A percentile compares a stretch with the other conserved stretches of the same genome.
Evolutionary conservation across 345 rosid genomes (phyloP).

Genomic region (Pugionium dolabratum): DNA sequence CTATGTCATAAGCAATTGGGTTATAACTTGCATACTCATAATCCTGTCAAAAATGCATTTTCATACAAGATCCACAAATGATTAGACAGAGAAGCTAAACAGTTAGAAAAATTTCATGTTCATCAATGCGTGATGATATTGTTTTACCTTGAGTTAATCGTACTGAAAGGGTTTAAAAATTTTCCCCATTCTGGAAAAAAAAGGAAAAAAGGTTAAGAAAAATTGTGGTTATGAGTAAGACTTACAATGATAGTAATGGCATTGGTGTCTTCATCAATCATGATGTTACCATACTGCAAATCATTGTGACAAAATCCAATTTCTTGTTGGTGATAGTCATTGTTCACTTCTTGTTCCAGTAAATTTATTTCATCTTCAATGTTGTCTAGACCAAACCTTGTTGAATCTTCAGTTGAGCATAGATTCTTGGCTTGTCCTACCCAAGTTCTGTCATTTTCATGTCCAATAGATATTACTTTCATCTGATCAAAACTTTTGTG

Average conservation of each 20-base stretch:
- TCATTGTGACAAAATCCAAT: conserved; percentile 92
- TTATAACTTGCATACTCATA: conserved; percentile 85
- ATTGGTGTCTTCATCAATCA: conserved; percentile 83
- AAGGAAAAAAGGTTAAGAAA: background rate
- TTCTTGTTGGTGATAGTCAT: conserved; percentile 43
- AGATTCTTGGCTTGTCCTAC: conserved; percentile 58
- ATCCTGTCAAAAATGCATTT: conserved; percentile 51
- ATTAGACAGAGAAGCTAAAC: conserved; percentile 19
- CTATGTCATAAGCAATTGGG: conserved; percentile 81
- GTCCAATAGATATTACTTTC: background rate
- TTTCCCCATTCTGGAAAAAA: conserved; percentile 26
- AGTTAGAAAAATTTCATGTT: background rate
- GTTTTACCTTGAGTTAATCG: conserved; percentile 24
- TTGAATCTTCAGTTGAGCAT: conserved; percentile 54
- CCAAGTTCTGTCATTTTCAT: conserved; percentile 54
- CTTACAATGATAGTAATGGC: conserved; percentile 75
- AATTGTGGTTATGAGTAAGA: conserved; percentile 15
- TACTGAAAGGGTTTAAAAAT: background rate
- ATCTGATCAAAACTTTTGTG: background rate
- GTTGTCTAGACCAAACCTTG: conserved; percentile 54
- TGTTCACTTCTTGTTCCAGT: conserved; percentile 57
- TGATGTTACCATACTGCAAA: conserved; percentile 88
- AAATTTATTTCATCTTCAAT: conserved; percentile 61
- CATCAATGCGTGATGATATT: conserved; percentile 2
- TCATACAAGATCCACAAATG: background rate